phyloP scores from a whole-genome alignment of 371 early-diverging fungal species.

The Parasitella parasitica region DNA sequence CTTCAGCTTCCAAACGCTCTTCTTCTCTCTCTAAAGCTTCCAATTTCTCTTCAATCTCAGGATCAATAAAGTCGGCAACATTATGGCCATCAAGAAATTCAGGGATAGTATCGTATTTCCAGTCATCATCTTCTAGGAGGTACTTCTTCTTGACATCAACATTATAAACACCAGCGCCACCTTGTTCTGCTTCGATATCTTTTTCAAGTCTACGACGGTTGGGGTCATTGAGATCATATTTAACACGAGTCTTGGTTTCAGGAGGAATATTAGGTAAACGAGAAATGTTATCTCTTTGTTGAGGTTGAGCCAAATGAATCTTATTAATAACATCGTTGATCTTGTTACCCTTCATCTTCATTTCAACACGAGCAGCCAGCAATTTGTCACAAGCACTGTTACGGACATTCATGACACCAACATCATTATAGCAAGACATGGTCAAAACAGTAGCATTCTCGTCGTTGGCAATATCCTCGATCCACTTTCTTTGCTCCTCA shows the following conservation, averaged over 20 bases:
- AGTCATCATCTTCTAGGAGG: conserved; percentile 81
- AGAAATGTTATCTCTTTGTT: conserved; percentile 78
- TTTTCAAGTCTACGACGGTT: conserved; percentile 82
- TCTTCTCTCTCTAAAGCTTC: conserved; percentile 97
- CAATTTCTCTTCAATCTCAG: conserved; percentile 95
- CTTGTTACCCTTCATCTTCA: conserved; percentile 92
- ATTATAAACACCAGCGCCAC: conserved; percentile 96
- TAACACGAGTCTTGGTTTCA: conserved; percentile 63
- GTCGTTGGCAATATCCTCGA: conserved; percentile 71
- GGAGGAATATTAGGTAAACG: conserved; percentile 90
- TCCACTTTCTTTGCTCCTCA: conserved; percentile 70
- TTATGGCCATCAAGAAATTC: conserved; percentile 99
- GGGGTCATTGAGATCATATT: conserved; percentile 83
- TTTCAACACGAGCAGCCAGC: conserved; percentile 90
- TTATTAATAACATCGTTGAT: conserved; percentile 92
- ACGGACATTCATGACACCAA: conserved; percentile 95
- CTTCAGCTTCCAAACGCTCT: conserved; percentile 89
- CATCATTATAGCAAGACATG: conserved; percentile 90
- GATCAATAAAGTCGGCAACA: conserved; percentile 98
- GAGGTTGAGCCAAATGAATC: conserved; percentile 91
- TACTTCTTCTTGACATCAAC: conserved; percentile 92
- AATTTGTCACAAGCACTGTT: conserved; percentile 94
- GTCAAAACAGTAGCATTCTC: conserved; percentile 78
- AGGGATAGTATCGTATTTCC: conserved; percentile 99
- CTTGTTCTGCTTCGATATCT: conserved; percentile 88